A percentile compares a stretch with the other conserved stretches of the same genome.
Conservation (phyloP, 371 early-diverging fungal species). For the Homolaphlyctis polyrhiza region DNA sequence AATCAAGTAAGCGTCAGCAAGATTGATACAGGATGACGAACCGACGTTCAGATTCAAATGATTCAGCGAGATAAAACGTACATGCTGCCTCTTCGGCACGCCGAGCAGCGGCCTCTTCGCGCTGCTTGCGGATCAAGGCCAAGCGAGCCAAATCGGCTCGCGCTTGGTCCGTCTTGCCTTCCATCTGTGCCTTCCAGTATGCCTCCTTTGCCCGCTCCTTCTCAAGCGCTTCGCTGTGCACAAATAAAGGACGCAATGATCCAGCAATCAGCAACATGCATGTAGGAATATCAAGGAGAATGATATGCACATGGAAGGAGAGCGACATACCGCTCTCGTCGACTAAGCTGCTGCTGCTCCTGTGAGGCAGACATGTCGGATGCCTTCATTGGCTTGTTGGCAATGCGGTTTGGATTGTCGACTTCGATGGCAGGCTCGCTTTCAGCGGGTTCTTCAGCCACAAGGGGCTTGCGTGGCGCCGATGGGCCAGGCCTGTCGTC, state of each 20-base stretch:
- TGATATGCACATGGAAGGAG: not conserved
- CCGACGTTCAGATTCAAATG: not conserved
- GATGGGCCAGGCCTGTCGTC: constrained; percentile 3
- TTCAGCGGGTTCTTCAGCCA: constrained; percentile 2
- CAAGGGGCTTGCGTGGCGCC: not conserved
- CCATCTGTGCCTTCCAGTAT: constrained; percentile 55
- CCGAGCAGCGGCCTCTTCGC: constrained; percentile 61
- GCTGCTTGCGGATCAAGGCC: constrained; percentile 60
- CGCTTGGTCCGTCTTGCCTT: constrained; percentile 69
- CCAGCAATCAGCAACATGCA: no score
- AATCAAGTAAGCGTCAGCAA: not conserved
- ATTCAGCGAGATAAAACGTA: not conserved
- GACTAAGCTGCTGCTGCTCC: constrained; percentile 34
- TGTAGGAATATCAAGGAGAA: not conserved
- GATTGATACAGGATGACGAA: not conserved
- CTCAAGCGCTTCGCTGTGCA: constrained; percentile 37
- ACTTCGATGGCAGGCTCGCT: constrained; percentile 22
- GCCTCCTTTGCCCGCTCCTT: constrained; percentile 53
- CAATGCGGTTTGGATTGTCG: constrained; percentile 43
- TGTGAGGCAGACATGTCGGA: constrained; percentile 30
- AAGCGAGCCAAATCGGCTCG: constrained; percentile 60
- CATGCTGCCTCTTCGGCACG: constrained; percentile 32
- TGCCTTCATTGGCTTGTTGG: constrained; percentile 37
- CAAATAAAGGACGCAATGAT: no score
- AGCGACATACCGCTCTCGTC: constrained; percentile 33